These are phyloP conservation scores for Podospora australis DNA, from an alignment of 495 filamentous ascomycete genomes.

Conservation along the genomic window DNA sequence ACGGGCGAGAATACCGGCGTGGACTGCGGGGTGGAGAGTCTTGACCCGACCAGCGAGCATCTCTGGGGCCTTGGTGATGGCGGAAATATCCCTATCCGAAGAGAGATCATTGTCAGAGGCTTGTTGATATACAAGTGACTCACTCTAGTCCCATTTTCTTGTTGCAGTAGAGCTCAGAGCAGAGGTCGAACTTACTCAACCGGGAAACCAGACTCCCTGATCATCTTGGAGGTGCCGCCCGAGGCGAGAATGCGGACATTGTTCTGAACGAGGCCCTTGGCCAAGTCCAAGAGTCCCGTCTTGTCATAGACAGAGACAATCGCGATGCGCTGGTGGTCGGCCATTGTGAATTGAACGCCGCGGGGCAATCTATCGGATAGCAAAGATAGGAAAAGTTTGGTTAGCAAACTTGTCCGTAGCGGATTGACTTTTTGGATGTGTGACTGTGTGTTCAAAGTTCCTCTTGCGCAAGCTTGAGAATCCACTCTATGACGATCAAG, in stretches of 20 bases:
- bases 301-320: conserved; percentile 99
- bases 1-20: conserved; percentile 87
- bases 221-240: conserved; percentile 89
- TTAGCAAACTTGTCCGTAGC: neutral
- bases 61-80: conserved; percentile 97
- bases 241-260: conserved; percentile 90
- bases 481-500: too few species aligned
- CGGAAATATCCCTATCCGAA: conserved; percentile 73
- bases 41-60: conserved; percentile 96
- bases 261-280: conserved; percentile 85
- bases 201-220: conserved; percentile 87
- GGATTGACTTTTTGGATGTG: too few species aligned
- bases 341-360: conserved; percentile 26
- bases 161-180: too few species aligned
- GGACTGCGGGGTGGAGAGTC: conserved; percentile 92
- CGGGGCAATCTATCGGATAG: conserved; percentile 2
- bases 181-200: conserved; percentile 62
- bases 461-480: neutral
- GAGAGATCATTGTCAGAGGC: conserved; percentile 1
- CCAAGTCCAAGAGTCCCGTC: conserved; percentile 91
- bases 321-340: conserved; percentile 49
- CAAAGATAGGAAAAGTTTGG: neutral
- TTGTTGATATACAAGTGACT: neutral
- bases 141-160: too few species aligned
- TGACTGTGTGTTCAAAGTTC: neutral